Evolutionary conservation across 148 eudicot species (phyloP).

Genomic region (Rheum nobile): DNA sequence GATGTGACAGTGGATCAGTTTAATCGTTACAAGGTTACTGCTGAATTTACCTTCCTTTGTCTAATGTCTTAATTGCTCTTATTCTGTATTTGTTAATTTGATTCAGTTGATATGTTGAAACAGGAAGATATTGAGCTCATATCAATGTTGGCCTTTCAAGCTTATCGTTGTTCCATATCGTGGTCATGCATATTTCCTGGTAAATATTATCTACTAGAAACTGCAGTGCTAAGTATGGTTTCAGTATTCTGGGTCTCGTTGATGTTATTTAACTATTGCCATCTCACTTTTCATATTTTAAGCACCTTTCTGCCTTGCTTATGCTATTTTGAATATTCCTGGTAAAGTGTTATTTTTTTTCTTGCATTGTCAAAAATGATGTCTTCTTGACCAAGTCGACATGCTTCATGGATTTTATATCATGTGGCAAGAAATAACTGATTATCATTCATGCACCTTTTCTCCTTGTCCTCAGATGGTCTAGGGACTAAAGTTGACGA

Average conservation of each 20-base stretch:
- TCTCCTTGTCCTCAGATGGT: slow-evolving; percentile 50
- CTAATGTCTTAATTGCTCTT: background rate
- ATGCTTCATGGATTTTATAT: background rate
- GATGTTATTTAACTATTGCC: too few species aligned
- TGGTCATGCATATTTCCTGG: slow-evolving; percentile 81
- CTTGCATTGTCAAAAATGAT: background rate
- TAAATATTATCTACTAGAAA: slow-evolving; percentile 20
- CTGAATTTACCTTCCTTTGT: background rate
- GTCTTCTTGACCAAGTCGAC: background rate
- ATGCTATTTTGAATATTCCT: background rate
- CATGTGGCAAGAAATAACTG: too few species aligned
- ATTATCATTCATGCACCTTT: too few species aligned
- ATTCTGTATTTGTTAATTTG: background rate
- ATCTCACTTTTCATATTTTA: too few species aligned
- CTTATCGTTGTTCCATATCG: slow-evolving; percentile 74
- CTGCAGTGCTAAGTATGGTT: too few species aligned
- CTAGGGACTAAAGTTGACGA: slow-evolving; percentile 58
- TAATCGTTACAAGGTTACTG: slow-evolving; percentile 64
- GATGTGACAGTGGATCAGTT: too few species aligned
- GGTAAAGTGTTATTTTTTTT: background rate
- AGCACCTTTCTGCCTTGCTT: too few species aligned
- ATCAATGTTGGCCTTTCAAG: slow-evolving; percentile 52
- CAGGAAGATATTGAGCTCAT: too few species aligned
- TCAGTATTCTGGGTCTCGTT: too few species aligned
- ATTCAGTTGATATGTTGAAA: background rate